These are phyloP conservation scores for Pseudogymnoascus sp. DNA, from an alignment of 2,329 filamentous ascomycete species.

Conservation along the genomic window DNA sequence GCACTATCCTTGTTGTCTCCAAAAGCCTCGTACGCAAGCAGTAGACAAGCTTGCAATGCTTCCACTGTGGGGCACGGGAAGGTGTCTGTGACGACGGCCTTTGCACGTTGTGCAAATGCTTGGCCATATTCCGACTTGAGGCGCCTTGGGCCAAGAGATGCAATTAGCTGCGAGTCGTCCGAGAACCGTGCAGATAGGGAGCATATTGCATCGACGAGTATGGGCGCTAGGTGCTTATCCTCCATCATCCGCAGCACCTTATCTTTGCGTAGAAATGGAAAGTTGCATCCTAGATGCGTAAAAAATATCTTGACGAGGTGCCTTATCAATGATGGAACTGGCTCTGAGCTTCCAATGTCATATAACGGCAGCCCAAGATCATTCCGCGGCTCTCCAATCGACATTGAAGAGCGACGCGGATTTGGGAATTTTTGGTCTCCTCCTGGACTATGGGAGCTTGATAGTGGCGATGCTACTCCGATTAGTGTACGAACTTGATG, in stretches of 20 bases:
- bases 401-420: slow-evolving; percentile 17
- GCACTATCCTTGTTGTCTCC: slow-evolving; percentile 83
- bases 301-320: slow-evolving; percentile 78
- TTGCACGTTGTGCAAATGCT: slow-evolving; percentile 73
- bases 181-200: slow-evolving; percentile 77
- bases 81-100: slow-evolving; percentile 73
- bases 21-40: slow-evolving; percentile 85
- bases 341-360: slow-evolving; percentile 61
- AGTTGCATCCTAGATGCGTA: slow-evolving; percentile 73
- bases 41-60: slow-evolving; percentile 73
- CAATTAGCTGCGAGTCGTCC: slow-evolving; percentile 46
- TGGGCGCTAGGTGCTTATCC: slow-evolving; percentile 75
- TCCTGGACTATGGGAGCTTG: slow-evolving; percentile 17
- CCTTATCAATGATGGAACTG: slow-evolving; percentile 68
- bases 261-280: slow-evolving; percentile 69
- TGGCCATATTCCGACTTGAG: slow-evolving; percentile 63
- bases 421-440: slow-evolving; percentile 17
- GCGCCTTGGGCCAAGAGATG: slow-evolving; percentile 41
- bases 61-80: slow-evolving; percentile 77
- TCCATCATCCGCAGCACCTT: slow-evolving; percentile 69
- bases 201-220: slow-evolving; percentile 80
- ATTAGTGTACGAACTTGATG: slow-evolving; percentile 17
- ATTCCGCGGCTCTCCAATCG: slow-evolving; percentile 20
- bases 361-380: slow-evolving; percentile 58
- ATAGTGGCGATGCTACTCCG: slow-evolving; percentile 25